Percentiles rank a stretch among this genome's conserved stretches.
phyloP scores from a whole-genome alignment of 1,284 basidiomycete species.

The Lignosus rhinocerotis region DNA sequence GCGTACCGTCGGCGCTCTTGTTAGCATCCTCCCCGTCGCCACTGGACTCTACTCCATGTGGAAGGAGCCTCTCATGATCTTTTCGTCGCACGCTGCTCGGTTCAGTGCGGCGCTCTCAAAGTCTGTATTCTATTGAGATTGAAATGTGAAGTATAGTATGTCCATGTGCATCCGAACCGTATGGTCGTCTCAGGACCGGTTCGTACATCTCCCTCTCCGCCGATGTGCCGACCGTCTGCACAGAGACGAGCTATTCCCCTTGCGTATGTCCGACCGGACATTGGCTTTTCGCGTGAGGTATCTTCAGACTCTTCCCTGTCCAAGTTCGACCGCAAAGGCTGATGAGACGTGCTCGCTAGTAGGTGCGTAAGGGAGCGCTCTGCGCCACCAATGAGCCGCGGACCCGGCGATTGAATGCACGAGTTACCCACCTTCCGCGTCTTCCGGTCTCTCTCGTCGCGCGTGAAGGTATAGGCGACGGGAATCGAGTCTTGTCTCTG shows the following conservation, averaged over 20 bases:
- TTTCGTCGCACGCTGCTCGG: conserved; percentile 49
- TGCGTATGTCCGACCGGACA: background rate
- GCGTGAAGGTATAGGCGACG: too few relatives aligned
- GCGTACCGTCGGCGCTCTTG: conserved; percentile 35
- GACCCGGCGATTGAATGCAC: too few relatives aligned
- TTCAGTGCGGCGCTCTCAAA: conserved; percentile 41
- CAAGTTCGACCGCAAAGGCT: background rate
- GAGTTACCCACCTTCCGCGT: too few relatives aligned
- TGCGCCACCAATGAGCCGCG: background rate
- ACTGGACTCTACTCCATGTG: conserved; percentile 54
- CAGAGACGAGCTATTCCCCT: background rate
- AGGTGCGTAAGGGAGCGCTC: background rate
- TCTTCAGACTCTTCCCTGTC: background rate
- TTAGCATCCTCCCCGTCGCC: conserved; percentile 47
- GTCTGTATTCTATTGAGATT: conserved; percentile 35
- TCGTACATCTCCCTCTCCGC: too few relatives aligned
- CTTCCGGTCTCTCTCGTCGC: too few relatives aligned
- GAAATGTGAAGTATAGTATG: background rate
- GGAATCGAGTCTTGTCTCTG: too few relatives aligned
- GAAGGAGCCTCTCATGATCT: conserved; percentile 56
- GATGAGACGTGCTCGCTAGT: background rate
- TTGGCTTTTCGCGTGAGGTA: background rate
- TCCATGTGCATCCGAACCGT: too few relatives aligned
- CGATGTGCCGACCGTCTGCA: too few relatives aligned
- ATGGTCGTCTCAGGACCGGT: too few relatives aligned